These are phyloP conservation scores for Cytospora leucostoma DNA, from an alignment of 2,329 filamentous ascomycete species.

Conservation along the genomic window DNA sequence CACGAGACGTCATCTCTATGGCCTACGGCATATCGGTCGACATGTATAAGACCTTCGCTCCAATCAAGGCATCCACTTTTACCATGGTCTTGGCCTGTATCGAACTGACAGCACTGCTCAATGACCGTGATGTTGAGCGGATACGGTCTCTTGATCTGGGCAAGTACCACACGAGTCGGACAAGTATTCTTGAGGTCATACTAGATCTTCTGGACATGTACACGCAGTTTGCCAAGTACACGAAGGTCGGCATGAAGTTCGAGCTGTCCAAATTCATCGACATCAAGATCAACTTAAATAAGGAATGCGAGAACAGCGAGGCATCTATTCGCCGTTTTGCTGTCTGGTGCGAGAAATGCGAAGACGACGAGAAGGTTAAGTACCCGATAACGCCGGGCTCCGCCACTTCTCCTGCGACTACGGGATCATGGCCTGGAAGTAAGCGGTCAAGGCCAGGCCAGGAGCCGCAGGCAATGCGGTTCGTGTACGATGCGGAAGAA, in stretches of 20 bases:
- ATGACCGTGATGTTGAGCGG: slow-evolving; percentile 54
- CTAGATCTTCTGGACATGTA: slow-evolving; percentile 92
- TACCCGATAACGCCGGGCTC: slow-evolving; percentile 40
- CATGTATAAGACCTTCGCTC: slow-evolving; percentile 89
- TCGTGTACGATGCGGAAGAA: slow-evolving; percentile 80
- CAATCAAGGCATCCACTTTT: slow-evolving; percentile 85
- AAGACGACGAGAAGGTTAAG: slow-evolving; percentile 40
- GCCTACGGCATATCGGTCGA: slow-evolving; percentile 86
- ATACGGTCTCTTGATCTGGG: slow-evolving; percentile 52
- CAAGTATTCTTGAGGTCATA: slow-evolving; percentile 70
- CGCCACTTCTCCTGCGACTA: slow-evolving; percentile 44
- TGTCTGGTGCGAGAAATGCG: slow-evolving; percentile 57
- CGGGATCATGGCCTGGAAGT: slow-evolving; percentile 41
- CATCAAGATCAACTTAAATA: slow-evolving; percentile 83
- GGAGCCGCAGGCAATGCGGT: slow-evolving; percentile 74
- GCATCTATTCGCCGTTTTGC: slow-evolving; percentile 62
- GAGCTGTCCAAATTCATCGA: slow-evolving; percentile 79
- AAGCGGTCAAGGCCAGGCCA: slow-evolving; percentile 44
- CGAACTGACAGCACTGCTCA: slow-evolving; percentile 75
- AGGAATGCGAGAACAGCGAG: slow-evolving; percentile 68
- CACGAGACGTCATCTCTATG: slow-evolving; percentile 60
- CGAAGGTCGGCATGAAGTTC: slow-evolving; percentile 71
- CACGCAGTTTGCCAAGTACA: slow-evolving; percentile 76
- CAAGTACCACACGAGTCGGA: slow-evolving; percentile 49
- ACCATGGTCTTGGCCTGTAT: slow-evolving; percentile 81